A percentile compares a stretch with the other conserved stretches of the same genome.
phyloP scores from a whole-genome alignment of 2,329 filamentous ascomycete species.

The Ophiostoma himal-ulmi region DNA sequence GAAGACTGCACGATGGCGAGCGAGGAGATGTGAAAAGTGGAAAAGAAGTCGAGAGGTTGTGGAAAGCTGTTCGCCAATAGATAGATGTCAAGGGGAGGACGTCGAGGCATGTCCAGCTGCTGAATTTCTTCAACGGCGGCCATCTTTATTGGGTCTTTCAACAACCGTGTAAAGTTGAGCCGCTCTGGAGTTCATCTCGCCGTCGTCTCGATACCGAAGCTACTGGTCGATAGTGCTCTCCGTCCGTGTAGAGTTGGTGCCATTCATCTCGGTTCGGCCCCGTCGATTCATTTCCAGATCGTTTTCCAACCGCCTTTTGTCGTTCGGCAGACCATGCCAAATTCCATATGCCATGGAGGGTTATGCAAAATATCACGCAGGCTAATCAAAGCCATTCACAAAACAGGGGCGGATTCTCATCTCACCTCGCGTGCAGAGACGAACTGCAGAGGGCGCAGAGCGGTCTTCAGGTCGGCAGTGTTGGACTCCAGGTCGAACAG shows the following conservation, averaged over 20 bases:
- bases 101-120: constrained; percentile 3
- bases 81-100: constrained; percentile 1
- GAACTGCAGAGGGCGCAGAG: constrained; percentile 96
- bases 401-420: constrained; percentile 32
- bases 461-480: constrained; percentile 94
- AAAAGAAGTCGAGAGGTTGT: constrained; percentile 7
- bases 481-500: constrained; percentile 99
- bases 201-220: neutral
- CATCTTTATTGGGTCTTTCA: constrained; percentile 12
- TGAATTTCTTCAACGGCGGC: neutral
- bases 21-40: constrained; percentile 13
- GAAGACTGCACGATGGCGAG: neutral
- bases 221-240: constrained; percentile 1
- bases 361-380: constrained; percentile 15
- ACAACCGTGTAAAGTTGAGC: neutral
- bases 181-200: neutral
- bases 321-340: constrained; percentile 12
- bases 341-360: constrained; percentile 14
- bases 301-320: neutral
- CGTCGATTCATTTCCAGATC: constrained; percentile 6
- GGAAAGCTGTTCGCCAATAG: neutral
- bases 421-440: constrained; percentile 99
- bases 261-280: constrained; percentile 9
- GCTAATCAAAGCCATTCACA: constrained; percentile 3
- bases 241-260: neutral